Base-by-base conservation (phyloP, 495 filamentous ascomycete genomes). In the Hypoxylon trugodes region DNA sequence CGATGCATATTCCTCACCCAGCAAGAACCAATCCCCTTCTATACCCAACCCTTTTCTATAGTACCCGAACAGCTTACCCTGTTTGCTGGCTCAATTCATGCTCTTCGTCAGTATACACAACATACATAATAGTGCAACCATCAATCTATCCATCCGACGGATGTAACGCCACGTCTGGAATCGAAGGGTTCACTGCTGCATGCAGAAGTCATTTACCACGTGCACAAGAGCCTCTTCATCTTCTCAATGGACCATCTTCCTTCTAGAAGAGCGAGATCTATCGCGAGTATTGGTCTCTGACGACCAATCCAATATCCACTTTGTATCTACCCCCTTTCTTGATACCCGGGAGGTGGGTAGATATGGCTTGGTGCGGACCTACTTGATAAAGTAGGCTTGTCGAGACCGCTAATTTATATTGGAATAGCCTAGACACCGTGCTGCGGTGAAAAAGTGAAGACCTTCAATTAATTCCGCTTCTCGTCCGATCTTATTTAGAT, bases 151-250 rank as follows among this genome's bases (percentile, higher is more conserved):
- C n/a, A n/a, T 51, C 46, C 43, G 19, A 30, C 43, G 51, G 28
- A 40, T 53, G 40, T 37, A 45, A 40, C 47, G 33, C 53, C 28
- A 41, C 36, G 26, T 47, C 52, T 7, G 6, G 43, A 42, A 18
- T n/a, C n/a, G n/a, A n/a, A 26, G 9, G 37, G 15, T 38, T 64
- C 8, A 36, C 24, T 33, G 53, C 46, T 36, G 42, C 48, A 54
- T 59, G 55, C 61, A 59, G 61, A 47, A 43, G 33, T 25, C 25
- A 38, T 55, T 10, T n/a, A 60, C 36, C 62, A 66, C 62, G 55
- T 66, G 62, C 53, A 16, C 19, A n/a, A 30, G 46, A 65, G 53
- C 36, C 47, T 52, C 38, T 18, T 15, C 16, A 13, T 37, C 22
- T 37, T n/a, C 22, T 24, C 36, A 22, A 38, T 25, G 10, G 45